Evolutionary conservation across 2,329 filamentous ascomycete genomes (phyloP).

Genomic region (Colletotrichum plurivorum): DNA sequence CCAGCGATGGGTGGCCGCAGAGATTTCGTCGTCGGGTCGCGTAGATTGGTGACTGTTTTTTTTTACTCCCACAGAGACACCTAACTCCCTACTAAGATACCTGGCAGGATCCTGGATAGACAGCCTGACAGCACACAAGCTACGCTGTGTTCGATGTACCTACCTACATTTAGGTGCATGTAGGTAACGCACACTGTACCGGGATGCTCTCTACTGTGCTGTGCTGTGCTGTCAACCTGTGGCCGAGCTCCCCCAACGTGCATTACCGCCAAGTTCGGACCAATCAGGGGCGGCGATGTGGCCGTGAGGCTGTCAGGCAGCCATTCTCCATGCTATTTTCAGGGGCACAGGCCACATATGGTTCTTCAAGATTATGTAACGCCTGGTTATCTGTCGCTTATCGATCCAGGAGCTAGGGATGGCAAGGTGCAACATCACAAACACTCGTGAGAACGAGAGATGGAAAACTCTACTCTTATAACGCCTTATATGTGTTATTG

Average conservation of each 20-base stretch:
- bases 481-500: no score
- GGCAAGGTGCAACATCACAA: no score
- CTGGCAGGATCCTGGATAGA: background rate
- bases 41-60: conserved; percentile 27
- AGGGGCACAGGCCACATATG: conserved; percentile 35
- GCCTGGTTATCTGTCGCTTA: background rate
- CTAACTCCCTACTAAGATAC: background rate
- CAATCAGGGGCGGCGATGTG: conserved; percentile 9
- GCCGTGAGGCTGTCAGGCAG: conserved; percentile 32
- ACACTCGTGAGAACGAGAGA: no score
- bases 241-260: conserved; percentile 15
- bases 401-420: background rate
- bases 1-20: conserved; percentile 15
- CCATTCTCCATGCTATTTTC: conserved; percentile 14
- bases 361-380: conserved; percentile 22
- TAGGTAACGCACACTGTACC: background rate
- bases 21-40: conserved; percentile 24
- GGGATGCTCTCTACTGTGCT: background rate
- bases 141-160: background rate
- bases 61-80: background rate
- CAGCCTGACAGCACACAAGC: no score
- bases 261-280: conserved; percentile 32
- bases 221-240: background rate
- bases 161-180: background rate
- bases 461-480: no score